A percentile compares a stretch with the other conserved stretches of the same genome.
phyloP scores from a whole-genome alignment of 1,284 basidiomycete species.

The Sphagnurus paluster region DNA sequence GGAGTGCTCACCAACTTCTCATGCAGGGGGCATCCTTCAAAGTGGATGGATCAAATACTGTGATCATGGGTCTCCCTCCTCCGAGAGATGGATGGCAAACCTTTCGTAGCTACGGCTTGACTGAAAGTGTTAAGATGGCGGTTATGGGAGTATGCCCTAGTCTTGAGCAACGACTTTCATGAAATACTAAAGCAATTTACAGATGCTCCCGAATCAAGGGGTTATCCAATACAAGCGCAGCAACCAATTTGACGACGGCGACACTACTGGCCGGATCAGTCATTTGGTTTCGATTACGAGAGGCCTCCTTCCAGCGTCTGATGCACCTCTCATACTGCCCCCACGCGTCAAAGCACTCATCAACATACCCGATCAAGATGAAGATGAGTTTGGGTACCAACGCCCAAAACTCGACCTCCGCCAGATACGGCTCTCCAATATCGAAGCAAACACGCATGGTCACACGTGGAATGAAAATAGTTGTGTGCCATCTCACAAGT shows the following conservation, averaged over 20 bases:
- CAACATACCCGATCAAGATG: conserved; percentile 26
- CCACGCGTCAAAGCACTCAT: conserved; percentile 33
- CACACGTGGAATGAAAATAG: conserved; percentile 42
- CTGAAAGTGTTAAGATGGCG: conserved; percentile 38
- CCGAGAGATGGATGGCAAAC: conserved; percentile 39
- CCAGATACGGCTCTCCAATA: conserved; percentile 38
- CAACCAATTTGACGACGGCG: conserved; percentile 23
- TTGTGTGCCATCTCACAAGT: conserved; percentile 37
- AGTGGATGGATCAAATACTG: conserved; percentile 41
- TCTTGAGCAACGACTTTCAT: background rate
- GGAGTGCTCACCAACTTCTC: background rate
- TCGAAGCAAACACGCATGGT: conserved; percentile 37
- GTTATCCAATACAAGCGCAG: conserved; percentile 22
- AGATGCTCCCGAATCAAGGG: conserved; percentile 40
- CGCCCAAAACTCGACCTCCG: conserved; percentile 32
- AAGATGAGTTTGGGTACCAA: conserved; percentile 5
- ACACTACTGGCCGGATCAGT: conserved; percentile 28
- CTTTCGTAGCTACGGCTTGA: conserved; percentile 44
- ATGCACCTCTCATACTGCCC: conserved; percentile 30
- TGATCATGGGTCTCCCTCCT: conserved; percentile 50
- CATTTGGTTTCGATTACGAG: conserved; percentile 37
- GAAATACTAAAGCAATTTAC: background rate
- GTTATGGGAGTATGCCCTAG: conserved; percentile 34
- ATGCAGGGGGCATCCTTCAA: conserved; percentile 43
- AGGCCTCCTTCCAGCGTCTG: conserved; percentile 38